Conservation (phyloP, 768 basidiomycete genomes). For the Lactarius quietus region DNA sequence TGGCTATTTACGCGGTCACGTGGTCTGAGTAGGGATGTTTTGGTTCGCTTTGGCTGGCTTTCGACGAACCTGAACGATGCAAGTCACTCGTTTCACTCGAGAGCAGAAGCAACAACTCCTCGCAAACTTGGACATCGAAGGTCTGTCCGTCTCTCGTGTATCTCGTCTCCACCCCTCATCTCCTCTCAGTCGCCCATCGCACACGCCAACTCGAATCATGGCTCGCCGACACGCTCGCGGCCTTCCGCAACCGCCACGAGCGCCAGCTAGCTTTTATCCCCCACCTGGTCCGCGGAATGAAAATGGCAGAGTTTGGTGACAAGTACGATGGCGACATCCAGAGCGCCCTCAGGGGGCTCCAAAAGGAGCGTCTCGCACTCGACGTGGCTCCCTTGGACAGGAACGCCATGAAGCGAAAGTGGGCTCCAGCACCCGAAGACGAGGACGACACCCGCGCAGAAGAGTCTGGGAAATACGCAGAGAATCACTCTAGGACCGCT, state of each 20-base stretch:
- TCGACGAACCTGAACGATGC: not conserved
- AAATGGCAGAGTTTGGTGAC: conserved; percentile 73
- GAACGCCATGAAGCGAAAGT: conserved; percentile 71
- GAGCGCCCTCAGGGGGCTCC: conserved; percentile 62
- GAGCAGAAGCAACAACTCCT: conserved; percentile 77
- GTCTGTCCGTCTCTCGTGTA: conserved; percentile 35
- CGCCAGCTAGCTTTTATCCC: conserved; percentile 71
- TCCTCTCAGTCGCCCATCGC: conserved; percentile 60
- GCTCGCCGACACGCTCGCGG: conserved; percentile 69
- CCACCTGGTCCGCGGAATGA: conserved; percentile 65
- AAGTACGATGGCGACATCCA: conserved; percentile 77
- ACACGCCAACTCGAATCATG: conserved; percentile 70
- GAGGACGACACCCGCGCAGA: conserved; percentile 42
- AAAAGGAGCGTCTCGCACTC: conserved; percentile 55
- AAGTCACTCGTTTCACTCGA: conserved; percentile 48
- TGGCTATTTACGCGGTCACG: conserved; percentile 14
- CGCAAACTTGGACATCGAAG: conserved; percentile 78
- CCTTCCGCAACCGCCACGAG: conserved; percentile 72
- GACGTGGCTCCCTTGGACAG: conserved; percentile 57
- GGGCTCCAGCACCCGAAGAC: conserved; percentile 62
- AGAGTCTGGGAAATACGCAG: conserved; percentile 22
- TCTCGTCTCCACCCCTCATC: not conserved
- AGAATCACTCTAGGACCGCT: conserved; percentile 29
- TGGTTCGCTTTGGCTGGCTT: not conserved
- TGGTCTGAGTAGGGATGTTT: not conserved